Conservation (phyloP, 345 rosid species). For the Reutealis trisperma region DNA sequence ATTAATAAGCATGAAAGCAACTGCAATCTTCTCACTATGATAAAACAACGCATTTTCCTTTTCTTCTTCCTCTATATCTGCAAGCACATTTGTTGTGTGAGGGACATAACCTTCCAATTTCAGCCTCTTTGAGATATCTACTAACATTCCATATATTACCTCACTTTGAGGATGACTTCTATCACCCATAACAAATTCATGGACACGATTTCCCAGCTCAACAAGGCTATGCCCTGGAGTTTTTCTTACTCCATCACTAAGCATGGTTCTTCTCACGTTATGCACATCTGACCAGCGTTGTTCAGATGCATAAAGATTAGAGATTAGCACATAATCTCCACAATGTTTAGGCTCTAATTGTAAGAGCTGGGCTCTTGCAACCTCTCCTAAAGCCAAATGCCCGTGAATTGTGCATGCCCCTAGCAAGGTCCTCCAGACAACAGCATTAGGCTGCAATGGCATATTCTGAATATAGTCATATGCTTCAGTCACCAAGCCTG, state of each 20-base stretch:
- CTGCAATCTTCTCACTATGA: constrained; percentile 87
- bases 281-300: constrained; percentile 74
- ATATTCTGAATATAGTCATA: constrained; percentile 50
- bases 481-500: constrained; percentile 71
- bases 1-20: constrained; percentile 71
- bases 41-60: constrained; percentile 66
- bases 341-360: constrained; percentile 70
- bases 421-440: constrained; percentile 78
- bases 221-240: constrained; percentile 70
- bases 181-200: constrained; percentile 73
- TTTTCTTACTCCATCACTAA: constrained; percentile 59
- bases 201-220: constrained; percentile 65
- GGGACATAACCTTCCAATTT: constrained; percentile 66
- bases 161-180: constrained; percentile 59
- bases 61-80: constrained; percentile 81
- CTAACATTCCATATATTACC: constrained; percentile 52
- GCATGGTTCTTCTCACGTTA: constrained; percentile 63
- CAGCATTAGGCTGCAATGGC: constrained; percentile 69
- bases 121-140: constrained; percentile 56
- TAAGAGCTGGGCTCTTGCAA: constrained; percentile 49
- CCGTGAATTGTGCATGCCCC: constrained; percentile 74
- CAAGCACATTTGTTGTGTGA: constrained; percentile 53
- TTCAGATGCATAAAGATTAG: constrained; percentile 79
- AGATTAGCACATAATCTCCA: constrained; percentile 80
- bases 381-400: constrained; percentile 57